Evolutionary conservation across 768 basidiomycete genomes (phyloP).

Genomic region (Coprinopsis sp.): DNA sequence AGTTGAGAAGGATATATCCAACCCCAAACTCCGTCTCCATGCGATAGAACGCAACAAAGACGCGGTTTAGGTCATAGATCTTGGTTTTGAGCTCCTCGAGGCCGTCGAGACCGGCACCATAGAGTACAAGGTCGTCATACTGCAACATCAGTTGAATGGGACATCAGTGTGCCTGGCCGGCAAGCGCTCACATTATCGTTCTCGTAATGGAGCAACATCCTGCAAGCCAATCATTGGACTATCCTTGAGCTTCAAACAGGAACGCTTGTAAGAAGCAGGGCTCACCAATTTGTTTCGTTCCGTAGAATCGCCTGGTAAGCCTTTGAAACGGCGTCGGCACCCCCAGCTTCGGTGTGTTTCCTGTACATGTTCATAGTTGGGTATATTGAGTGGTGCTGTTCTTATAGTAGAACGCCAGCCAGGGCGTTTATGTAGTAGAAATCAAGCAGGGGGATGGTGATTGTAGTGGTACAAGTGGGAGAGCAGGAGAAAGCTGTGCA

Average conservation of each 20-base stretch:
- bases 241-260: not conserved
- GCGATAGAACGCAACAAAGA: slow-evolving; percentile 44
- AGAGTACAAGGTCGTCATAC: slow-evolving; percentile 36
- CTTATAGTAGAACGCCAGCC: not conserved
- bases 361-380: not conserved
- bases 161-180: not conserved
- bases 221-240: not conserved
- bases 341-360: not conserved
- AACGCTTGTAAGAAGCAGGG: not conserved
- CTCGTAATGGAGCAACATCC: slow-evolving; percentile 8
- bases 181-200: slow-evolving; percentile 2
- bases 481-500: not conserved
- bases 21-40: slow-evolving; percentile 33
- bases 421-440: not conserved
- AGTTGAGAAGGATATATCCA: slow-evolving; percentile 40
- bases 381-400: not conserved
- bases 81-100: slow-evolving; percentile 43
- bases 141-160: slow-evolving; percentile 16
- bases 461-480: not conserved
- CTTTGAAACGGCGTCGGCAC: not conserved
- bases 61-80: slow-evolving; percentile 32
- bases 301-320: not conserved
- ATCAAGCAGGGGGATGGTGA: not conserved
- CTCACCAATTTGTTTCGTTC: slow-evolving; percentile 3
- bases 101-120: slow-evolving; percentile 37